Evolutionary conservation across 2,329 filamentous ascomycete genomes (phyloP), one percentile per base, ranked within the genome.

Genomic region (Colletotrichum cuscutae): DNA sequence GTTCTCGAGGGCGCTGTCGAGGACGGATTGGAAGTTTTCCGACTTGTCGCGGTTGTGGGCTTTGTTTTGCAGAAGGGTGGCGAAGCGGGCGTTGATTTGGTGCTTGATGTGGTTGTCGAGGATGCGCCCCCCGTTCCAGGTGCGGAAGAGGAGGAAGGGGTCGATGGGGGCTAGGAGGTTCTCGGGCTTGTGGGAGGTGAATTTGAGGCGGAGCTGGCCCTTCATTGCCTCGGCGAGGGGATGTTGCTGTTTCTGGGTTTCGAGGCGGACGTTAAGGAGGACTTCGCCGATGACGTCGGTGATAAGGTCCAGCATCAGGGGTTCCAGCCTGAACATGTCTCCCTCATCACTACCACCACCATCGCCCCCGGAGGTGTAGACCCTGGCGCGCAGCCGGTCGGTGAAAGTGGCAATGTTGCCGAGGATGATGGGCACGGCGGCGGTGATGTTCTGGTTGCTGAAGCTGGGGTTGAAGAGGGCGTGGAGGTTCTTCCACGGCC

Each of bases 231-330:
- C 74, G 2, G 79, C 78, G 49, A 81, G 77, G 1, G 80, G 80
- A 42, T 81, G 78, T 13, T 77, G 77, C 15, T 74, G 74, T 2
- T 77, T 79, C 68, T 81, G 80, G 26, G 79, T 80, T 8, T 76
- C 76, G n/a, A 81, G 70, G 30, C 80, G 76, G 2, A 78, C 74
- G 49, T 80, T 81, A 71, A 81, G 78, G 28, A 81, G 71, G 15
- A 80, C 69, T 7, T 76, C 76, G 52, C 79, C 79, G 22, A 79
- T 80, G 46, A 81, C 75, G 62, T 81, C 80, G 74, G 79, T 80
- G 79, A 81, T 80, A 59, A 81, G 76, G n/a, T 74, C 74, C 9
- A 80, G 70, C 1, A 71, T 65, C 5, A 81, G 54, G 5, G 80
- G 76, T 65, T 79, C 79, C 7, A 81, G 49, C 19, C 71, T 74